Evolutionary conservation across 208 protist species (phyloP).

Genomic region (Zelonia costaricensis): DNA sequence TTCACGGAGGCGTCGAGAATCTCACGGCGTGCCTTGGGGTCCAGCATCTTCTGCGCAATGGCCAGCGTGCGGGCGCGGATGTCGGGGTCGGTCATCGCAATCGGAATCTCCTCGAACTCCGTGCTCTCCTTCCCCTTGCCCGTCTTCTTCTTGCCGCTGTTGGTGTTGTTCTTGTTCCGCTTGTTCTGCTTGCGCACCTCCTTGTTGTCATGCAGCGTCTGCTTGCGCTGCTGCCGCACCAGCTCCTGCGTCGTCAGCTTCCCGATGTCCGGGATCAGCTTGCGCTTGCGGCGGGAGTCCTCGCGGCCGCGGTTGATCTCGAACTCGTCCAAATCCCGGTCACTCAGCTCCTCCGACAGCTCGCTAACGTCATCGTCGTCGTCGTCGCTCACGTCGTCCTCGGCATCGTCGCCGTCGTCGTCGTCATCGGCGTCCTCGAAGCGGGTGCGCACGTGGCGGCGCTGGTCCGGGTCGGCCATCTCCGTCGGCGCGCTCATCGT

Average conservation of each 20-base stretch:
- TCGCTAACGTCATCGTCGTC: conserved; percentile 28
- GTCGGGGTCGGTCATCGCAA: conserved; percentile 85
- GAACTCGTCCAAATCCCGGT: conserved; percentile 44
- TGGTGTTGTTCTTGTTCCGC: conserved; percentile 58
- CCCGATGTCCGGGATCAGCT: conserved; percentile 63
- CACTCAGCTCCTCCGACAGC: conserved; percentile 43
- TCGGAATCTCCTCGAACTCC: conserved; percentile 87
- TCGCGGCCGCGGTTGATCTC: conserved; percentile 67
- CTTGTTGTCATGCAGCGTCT: conserved; percentile 78
- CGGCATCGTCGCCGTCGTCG: conserved; percentile 39
- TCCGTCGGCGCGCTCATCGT: conserved; percentile 51
- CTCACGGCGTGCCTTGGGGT: conserved; percentile 79
- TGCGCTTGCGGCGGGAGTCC: conserved; percentile 75
- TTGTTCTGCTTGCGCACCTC: conserved; percentile 68
- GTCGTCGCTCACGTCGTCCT: conserved; percentile 46
- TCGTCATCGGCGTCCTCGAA: conserved; percentile 38
- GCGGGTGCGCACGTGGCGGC: conserved; percentile 55
- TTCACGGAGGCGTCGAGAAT: conserved; percentile 90
- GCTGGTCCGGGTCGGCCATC: conserved; percentile 33
- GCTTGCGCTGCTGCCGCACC: conserved; percentile 82
- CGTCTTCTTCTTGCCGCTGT: conserved; percentile 39
- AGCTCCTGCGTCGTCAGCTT: conserved; percentile 85
- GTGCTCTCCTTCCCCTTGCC: conserved; percentile 58
- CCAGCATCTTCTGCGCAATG: conserved; percentile 88
- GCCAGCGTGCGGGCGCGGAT: conserved; percentile 86